Base-by-base conservation (phyloP, 768 basidiomycete species). In the Hebeloma cylindrosporum region DNA sequence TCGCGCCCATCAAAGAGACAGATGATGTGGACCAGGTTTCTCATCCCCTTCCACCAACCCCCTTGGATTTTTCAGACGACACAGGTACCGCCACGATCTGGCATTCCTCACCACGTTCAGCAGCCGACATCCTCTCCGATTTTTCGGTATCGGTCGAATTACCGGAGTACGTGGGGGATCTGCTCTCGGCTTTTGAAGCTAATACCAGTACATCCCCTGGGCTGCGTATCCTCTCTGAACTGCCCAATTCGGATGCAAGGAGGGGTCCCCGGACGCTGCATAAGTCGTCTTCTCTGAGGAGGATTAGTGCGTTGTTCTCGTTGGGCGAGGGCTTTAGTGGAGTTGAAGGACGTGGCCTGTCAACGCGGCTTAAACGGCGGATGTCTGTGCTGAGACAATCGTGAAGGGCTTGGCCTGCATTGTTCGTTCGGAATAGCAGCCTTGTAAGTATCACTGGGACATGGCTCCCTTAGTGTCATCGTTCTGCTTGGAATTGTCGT, bases 151-250 rank as follows among this genome's bases (percentile, higher is more conserved):
- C 63, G 39, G 16, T 18, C 7, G 25, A 39, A 7, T 63, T 76
- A 38, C 74, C 75, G 7, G 68, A 68, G 39, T 77, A 77, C 45
- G 73, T 72, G 4, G 56, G 66, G 41, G 63, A 71, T 50, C 69
- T 77, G 31, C 60, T 77, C 40, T 66, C 70, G 20, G 68, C 60
- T 10, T 64, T 77, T 16, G 74, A 74, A 28, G 36, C 52, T 20
- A 46, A 48, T 4, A 35, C 50, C 26, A 29, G 26, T 4, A 43
- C 8, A 35, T 34, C 1, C 33, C 35, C 32, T 20, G 27, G 1
- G 23, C 35, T 2, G 7, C 26, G 34, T 17, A 32, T 28, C 21
- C 31, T 13, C 3, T 16, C 17, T 10, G 33, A 9, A 22, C 18
- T 23, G 11, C 6, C 6, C 8, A 26, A 25, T 3, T 27, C 22